Conservation (phyloP, 306 rosid species). For the Mucuna pruriens region DNA sequence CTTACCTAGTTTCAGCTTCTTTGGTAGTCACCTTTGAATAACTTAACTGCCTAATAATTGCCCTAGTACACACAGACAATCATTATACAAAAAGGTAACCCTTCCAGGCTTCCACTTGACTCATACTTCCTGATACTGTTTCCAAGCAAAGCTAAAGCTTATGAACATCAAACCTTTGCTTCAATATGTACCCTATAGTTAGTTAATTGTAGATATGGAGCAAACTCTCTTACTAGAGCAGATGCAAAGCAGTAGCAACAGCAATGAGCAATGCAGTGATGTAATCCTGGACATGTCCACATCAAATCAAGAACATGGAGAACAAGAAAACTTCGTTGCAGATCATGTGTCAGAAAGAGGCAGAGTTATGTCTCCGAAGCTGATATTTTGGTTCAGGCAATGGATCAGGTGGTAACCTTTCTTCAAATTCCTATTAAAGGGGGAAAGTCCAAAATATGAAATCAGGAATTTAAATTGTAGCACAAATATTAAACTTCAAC, state of each 20-base stretch:
- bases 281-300: slow-evolving; percentile 4
- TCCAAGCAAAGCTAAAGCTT: slow-evolving; percentile 40
- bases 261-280: background rate
- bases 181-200: slow-evolving; percentile 37
- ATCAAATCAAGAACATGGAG: background rate
- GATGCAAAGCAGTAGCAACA: slow-evolving; percentile 21
- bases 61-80: slow-evolving; percentile 25
- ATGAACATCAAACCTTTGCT: slow-evolving; percentile 47
- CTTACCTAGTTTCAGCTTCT: slow-evolving; percentile 1
- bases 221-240: slow-evolving; percentile 18
- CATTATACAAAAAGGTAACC: slow-evolving; percentile 37
- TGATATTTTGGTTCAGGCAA: slow-evolving; percentile 51
- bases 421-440: slow-evolving; percentile 57
- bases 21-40: background rate
- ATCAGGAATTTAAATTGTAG: background rate
- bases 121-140: slow-evolving; percentile 28
- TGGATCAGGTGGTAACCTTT: slow-evolving; percentile 32
- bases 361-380: slow-evolving; percentile 67
- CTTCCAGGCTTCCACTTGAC: slow-evolving; percentile 19
- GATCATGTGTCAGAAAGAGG: slow-evolving; percentile 51
- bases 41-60: slow-evolving; percentile 19
- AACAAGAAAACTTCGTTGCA: background rate
- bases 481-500: slow-evolving; percentile 4
- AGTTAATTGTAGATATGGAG: slow-evolving; percentile 42
- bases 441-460: background rate